phyloP scores from a whole-genome alignment of 2,329 filamentous ascomycete species.

The Trichoderma sp. region DNA sequence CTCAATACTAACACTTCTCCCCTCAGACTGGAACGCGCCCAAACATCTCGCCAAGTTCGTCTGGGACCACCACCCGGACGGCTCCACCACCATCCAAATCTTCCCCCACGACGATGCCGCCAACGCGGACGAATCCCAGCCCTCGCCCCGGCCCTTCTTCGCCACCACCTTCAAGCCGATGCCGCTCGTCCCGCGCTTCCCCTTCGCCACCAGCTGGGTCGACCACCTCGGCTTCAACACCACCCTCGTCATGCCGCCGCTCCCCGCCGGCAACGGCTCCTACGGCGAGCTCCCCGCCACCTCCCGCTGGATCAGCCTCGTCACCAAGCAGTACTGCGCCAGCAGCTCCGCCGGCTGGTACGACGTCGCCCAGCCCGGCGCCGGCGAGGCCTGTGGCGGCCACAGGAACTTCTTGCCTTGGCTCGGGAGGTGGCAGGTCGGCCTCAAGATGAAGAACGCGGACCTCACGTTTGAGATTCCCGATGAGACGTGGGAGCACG shows the following conservation, averaged over 20 bases:
- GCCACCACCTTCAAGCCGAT: slow-evolving; percentile 43
- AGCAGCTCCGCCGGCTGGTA: slow-evolving; percentile 44
- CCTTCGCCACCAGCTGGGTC: slow-evolving; percentile 39
- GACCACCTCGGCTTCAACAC: slow-evolving; percentile 42
- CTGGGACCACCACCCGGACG: slow-evolving; percentile 39
- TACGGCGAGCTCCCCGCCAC: slow-evolving; percentile 46
- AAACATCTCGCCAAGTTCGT: slow-evolving; percentile 53
- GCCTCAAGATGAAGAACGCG: slow-evolving; percentile 38
- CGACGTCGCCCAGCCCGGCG: slow-evolving; percentile 42
- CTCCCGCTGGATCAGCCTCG: slow-evolving; percentile 42
- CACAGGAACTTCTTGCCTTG: slow-evolving; percentile 48
- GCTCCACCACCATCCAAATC: slow-evolving; percentile 41
- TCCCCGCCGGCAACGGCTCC: slow-evolving; percentile 40
- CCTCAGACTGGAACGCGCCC: slow-evolving; percentile 52
- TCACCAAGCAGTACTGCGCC: slow-evolving; percentile 32
- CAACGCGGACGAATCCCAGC: slow-evolving; percentile 30
- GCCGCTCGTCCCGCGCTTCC: slow-evolving; percentile 42
- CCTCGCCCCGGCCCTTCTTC: slow-evolving; percentile 42
- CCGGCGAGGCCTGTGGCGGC: slow-evolving; percentile 21
- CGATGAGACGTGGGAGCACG: slow-evolving; percentile 27
- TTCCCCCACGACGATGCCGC: slow-evolving; percentile 40
- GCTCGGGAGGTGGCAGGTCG: slow-evolving; percentile 43
- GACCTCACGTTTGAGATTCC: slow-evolving; percentile 31
- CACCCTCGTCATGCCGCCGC: slow-evolving; percentile 47
- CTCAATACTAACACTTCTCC: not conserved